phyloP scores from a whole-genome alignment of 176 grass and related monocot genomes.

The Avena sativa region DNA sequence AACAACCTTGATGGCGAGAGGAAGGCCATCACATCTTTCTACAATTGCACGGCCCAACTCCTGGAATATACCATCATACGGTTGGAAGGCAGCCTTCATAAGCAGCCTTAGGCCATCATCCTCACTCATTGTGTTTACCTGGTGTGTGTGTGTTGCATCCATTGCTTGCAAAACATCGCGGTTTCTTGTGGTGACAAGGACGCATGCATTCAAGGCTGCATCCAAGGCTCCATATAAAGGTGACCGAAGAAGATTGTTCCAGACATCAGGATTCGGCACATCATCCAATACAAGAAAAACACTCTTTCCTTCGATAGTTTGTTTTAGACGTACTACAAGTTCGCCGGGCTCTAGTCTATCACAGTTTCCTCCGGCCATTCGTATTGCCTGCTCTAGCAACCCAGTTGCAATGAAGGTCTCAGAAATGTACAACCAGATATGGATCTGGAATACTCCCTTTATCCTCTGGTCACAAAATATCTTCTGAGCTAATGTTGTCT shows the following conservation, averaged over 20 bases:
- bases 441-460: slow-evolving; percentile 23
- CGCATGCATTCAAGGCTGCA: too few species aligned
- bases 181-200: slow-evolving; percentile 49
- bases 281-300: slow-evolving; percentile 54
- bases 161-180: slow-evolving; percentile 11
- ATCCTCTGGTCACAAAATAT: slow-evolving; percentile 40
- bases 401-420: slow-evolving; percentile 18
- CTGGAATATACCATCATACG: neutral
- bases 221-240: neutral
- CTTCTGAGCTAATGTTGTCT: slow-evolving; percentile 61
- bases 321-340: neutral
- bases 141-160: slow-evolving; percentile 12
- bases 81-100: neutral
- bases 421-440: slow-evolving; percentile 47
- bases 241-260: slow-evolving; percentile 20
- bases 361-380: neutral
- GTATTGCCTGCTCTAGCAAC: slow-evolving; percentile 44
- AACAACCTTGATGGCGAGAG: slow-evolving; percentile 48
- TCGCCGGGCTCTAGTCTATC: neutral
- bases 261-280: slow-evolving; percentile 37
- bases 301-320: slow-evolving; percentile 21
- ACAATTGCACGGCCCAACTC: slow-evolving; percentile 43
- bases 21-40: slow-evolving; percentile 45
- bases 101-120: slow-evolving; percentile 19
- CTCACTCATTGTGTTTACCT: slow-evolving; percentile 8